Conservation (phyloP, 768 basidiomycete genomes). For the Russula brevipes region DNA sequence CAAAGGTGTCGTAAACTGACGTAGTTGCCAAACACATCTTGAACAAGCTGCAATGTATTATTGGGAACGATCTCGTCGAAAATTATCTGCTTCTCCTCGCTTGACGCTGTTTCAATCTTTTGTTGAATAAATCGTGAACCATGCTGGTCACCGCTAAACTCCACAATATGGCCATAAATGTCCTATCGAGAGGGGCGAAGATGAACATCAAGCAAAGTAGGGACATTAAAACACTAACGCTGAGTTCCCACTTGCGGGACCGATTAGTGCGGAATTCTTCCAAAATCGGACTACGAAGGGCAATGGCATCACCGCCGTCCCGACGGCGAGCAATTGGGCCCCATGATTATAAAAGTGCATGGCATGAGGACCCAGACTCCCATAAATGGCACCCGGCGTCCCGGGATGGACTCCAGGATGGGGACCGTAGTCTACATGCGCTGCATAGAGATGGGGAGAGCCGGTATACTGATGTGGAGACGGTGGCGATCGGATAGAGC, state of each 20-base stretch:
- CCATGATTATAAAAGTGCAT: slow-evolving; percentile 31
- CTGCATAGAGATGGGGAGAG: slow-evolving; percentile 35
- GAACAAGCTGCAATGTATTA: slow-evolving; percentile 69
- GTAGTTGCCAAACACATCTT: slow-evolving; percentile 96
- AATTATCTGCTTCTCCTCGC: slow-evolving; percentile 71
- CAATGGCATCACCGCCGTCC: slow-evolving; percentile 36
- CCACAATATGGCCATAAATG: slow-evolving; percentile 76
- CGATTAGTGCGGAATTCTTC: slow-evolving; percentile 85
- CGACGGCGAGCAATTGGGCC: slow-evolving; percentile 44
- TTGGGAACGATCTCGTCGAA: slow-evolving; percentile 86
- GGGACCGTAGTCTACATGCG: slow-evolving; percentile 47
- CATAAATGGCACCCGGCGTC: slow-evolving; percentile 38
- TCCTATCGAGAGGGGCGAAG: slow-evolving; percentile 48
- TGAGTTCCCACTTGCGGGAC: slow-evolving; percentile 77
- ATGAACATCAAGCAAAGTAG: neutral
- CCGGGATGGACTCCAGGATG: slow-evolving; percentile 36
- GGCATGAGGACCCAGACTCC: slow-evolving; percentile 28
- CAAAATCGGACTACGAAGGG: slow-evolving; percentile 63
- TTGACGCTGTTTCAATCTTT: slow-evolving; percentile 68
- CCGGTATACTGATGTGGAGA: slow-evolving; percentile 37
- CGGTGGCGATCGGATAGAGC: slow-evolving; percentile 39
- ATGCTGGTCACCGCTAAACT: slow-evolving; percentile 92
- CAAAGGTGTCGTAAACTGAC: slow-evolving; percentile 39
- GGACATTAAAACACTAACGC: slow-evolving; percentile 27
- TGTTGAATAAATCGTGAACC: slow-evolving; percentile 98